Base-by-base conservation (phyloP, 139 green algal genomes). In the Closterium sp. region DNA sequence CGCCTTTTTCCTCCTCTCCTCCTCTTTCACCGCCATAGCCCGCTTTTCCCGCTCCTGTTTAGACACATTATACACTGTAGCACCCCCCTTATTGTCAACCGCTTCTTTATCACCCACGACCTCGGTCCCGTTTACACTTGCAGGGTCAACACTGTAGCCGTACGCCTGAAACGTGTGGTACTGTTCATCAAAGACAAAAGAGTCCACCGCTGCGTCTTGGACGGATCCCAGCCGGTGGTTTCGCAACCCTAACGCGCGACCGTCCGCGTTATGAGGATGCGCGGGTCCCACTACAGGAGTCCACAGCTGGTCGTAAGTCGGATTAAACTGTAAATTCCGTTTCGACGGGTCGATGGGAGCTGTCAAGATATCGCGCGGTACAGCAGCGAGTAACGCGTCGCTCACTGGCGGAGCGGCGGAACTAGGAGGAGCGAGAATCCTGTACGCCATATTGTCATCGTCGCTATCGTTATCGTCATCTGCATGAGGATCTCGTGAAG, bases 151-250 rank as follows among this genome's bases (percentile, higher is more conserved):
- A 84, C 91, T 94, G n/a, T 94, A 91, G 1, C 88, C 93, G 45
- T 88, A 88, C 62, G 92, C 34, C 85, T 97, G 89, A 91, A 98
- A 99, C 4, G 96, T 97, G 94, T 98, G 96, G 96, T 98, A 99
- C 95, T 99, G 96, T 92, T 98, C 96, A 42, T 98, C 97, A 95
- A 98, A 99, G 22, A 95, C 91, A 79, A 96, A 97, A n/a, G 88
- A 90, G 42, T 92, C 90, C 34, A 98, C 91, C 90, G 97, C 95
- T 84, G 94, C 86, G 38, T 96, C 95, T 89, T 96, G 38, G 27
- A 96, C 94, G 28, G 92, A 38, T n/a, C 93, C 93, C 86, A 91
- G 87, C 7, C 96, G 94, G 93, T 99, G 97, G 94, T 99, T 99
- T 27, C 95, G 94, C 87, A 97, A 89, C 2, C 96, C 97, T 34